Conservation (phyloP, 371 early-diverging fungal species). For the Mucor circinelloides region DNA sequence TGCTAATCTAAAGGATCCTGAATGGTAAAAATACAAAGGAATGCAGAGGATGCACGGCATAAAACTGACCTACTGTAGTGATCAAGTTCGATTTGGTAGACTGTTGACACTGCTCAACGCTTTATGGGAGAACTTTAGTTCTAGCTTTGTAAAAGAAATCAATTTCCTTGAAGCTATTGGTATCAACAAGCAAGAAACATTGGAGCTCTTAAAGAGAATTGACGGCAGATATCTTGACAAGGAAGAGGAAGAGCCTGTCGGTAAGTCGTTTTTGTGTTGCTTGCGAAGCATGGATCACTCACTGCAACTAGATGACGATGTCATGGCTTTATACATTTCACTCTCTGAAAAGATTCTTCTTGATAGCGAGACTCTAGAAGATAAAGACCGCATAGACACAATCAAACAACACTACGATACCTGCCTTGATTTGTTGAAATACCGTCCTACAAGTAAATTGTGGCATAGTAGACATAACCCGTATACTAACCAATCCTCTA, state of each 20-base stretch:
- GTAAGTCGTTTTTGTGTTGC: slow-evolving; percentile 14
- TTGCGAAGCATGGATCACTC: not conserved
- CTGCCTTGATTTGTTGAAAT: slow-evolving; percentile 20
- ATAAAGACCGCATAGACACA: slow-evolving; percentile 3
- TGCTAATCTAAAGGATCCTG: slow-evolving; percentile 15
- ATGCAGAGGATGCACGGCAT: not conserved
- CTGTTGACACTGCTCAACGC: slow-evolving; percentile 29
- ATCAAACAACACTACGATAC: slow-evolving; percentile 17
- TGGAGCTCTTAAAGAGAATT: slow-evolving; percentile 14
- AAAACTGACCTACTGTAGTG: not conserved
- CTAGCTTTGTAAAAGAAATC: slow-evolving; percentile 20
- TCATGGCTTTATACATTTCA: slow-evolving; percentile 32
- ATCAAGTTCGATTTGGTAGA: slow-evolving; percentile 9
- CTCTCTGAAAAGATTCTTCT: slow-evolving; percentile 24
- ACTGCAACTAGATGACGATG: slow-evolving; percentile 29
- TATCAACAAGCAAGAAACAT: not conserved
- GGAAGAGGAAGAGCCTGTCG: slow-evolving; percentile 34
- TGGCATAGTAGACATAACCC: not conserved
- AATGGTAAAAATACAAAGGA: slow-evolving; percentile 16
- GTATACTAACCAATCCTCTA: not conserved
- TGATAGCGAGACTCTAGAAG: not conserved
- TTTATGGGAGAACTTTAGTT: slow-evolving; percentile 32
- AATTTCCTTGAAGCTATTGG: slow-evolving; percentile 7
- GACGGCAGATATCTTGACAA: slow-evolving; percentile 25
- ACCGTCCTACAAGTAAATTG: slow-evolving; percentile 25